A percentile compares a stretch with the other conserved stretches of the same genome.
These are phyloP conservation scores for Taiozyma sp. DNA, from an alignment of 1,139 yeast species.

Conservation along the genomic window DNA sequence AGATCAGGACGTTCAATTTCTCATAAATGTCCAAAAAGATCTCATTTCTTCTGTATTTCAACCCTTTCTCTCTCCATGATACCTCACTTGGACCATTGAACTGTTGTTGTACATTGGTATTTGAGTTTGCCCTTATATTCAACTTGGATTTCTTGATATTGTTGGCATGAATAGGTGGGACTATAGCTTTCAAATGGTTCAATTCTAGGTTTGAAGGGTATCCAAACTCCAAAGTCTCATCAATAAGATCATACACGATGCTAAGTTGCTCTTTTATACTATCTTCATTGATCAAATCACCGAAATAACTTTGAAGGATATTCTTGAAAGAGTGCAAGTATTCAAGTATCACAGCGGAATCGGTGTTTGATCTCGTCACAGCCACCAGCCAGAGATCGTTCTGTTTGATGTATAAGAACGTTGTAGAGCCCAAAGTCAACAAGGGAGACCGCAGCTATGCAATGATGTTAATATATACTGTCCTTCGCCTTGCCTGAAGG, in stretches of 20 bases:
- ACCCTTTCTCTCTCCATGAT: constrained; percentile 71
- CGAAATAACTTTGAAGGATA: constrained; percentile 33
- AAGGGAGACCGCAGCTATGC: constrained; percentile 65
- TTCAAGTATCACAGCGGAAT: constrained; percentile 77
- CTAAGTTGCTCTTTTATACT: constrained; percentile 58
- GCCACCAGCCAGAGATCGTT: constrained; percentile 79
- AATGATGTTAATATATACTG: too few relatives aligned
- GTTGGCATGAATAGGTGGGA: constrained; percentile 16
- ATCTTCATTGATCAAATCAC: constrained; percentile 36
- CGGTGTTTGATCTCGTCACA: constrained; percentile 83
- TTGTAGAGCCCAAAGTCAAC: constrained; percentile 86
- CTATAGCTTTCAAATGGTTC: constrained; percentile 36
- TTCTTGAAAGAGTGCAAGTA: constrained; percentile 60
- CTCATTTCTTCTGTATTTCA: constrained; percentile 80
- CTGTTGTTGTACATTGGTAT: neutral
- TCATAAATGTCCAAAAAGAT: constrained; percentile 76
- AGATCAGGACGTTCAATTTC: constrained; percentile 63
- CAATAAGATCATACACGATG: constrained; percentile 69
- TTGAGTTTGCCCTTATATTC: neutral
- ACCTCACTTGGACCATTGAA: constrained; percentile 26
- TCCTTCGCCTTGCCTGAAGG: too few relatives aligned
- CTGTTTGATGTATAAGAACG: constrained; percentile 75
- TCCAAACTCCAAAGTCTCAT: constrained; percentile 78
- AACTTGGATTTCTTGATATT: neutral
- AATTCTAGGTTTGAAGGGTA: constrained; percentile 72